Evolutionary conservation across 805 yeast species (phyloP).

Genomic region (Ogataea methanolica): DNA sequence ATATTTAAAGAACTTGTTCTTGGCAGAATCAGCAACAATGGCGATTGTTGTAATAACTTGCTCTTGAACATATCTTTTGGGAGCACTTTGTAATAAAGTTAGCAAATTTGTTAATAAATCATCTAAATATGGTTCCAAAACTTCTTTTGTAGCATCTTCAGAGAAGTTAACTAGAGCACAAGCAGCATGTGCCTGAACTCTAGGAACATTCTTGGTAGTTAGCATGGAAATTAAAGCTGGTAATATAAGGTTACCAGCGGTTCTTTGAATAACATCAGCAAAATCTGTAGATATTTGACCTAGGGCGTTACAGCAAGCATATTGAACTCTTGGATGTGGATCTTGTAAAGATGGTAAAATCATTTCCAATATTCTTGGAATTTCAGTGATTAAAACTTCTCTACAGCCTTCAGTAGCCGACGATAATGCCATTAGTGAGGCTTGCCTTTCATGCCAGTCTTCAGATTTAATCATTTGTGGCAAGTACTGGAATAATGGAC

Average conservation of each 20-base stretch:
- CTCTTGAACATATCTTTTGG: constrained; percentile 92
- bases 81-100: constrained; percentile 66
- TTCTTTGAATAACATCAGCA: constrained; percentile 81
- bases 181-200: constrained; percentile 98
- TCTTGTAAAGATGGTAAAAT: constrained; percentile 82
- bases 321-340: constrained; percentile 90
- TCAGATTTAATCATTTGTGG: constrained; percentile 76
- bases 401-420: constrained; percentile 97
- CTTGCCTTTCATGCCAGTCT: constrained; percentile 94
- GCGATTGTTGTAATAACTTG: constrained; percentile 97
- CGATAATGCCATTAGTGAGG: constrained; percentile 93
- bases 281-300: constrained; percentile 98
- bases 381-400: constrained; percentile 78
- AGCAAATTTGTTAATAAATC: constrained; percentile 68
- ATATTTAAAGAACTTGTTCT: constrained; percentile 79
- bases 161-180: constrained; percentile 96
- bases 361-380: constrained; percentile 77
- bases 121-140: constrained; percentile 90
- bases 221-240: constrained; percentile 87
- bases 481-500: constrained; percentile 78
- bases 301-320: constrained; percentile 93
- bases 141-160: constrained; percentile 84
- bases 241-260: constrained; percentile 70
- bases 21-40: constrained; percentile 95
- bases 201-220: constrained; percentile 66